phyloP scores from a whole-genome alignment of 306 rosid genomes.

The Alnus rubra region DNA sequence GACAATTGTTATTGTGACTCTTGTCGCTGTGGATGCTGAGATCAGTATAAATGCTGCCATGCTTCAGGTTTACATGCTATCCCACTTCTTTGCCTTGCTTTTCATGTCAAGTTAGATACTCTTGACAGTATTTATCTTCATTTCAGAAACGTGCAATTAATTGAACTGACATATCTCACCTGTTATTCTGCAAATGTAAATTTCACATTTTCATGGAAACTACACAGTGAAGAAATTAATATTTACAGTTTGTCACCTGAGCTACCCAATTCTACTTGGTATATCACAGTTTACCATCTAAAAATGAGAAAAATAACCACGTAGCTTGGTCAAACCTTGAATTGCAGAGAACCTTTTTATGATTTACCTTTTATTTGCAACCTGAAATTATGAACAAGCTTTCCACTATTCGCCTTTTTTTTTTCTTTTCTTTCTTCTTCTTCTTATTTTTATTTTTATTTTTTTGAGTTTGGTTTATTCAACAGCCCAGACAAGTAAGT shows the following conservation, averaged over 20 bases:
- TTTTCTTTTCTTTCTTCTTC: too few relatives aligned
- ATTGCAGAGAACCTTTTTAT: not conserved
- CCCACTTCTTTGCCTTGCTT: constrained; percentile 15
- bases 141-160: not conserved
- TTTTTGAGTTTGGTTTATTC: not conserved
- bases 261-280: not conserved
- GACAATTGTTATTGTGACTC: constrained; percentile 63
- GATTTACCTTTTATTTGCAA: not conserved
- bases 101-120: not conserved
- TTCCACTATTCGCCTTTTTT: not conserved
- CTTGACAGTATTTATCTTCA: not conserved
- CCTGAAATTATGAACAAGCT: not conserved
- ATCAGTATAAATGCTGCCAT: constrained; percentile 84
- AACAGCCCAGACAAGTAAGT: not conserved
- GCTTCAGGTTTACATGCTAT: constrained; percentile 64
- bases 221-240: not conserved
- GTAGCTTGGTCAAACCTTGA: not conserved
- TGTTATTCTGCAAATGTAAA: not conserved
- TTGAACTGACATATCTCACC: not conserved
- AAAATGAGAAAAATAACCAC: not conserved
- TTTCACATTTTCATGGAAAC: not conserved
- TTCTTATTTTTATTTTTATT: too few relatives aligned
- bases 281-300: not conserved
- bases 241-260: not conserved
- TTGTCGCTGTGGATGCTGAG: constrained; percentile 84